phyloP scores from a whole-genome alignment of 805 yeast genomes.

The Cyberlindnera euphorbiiphila region DNA sequence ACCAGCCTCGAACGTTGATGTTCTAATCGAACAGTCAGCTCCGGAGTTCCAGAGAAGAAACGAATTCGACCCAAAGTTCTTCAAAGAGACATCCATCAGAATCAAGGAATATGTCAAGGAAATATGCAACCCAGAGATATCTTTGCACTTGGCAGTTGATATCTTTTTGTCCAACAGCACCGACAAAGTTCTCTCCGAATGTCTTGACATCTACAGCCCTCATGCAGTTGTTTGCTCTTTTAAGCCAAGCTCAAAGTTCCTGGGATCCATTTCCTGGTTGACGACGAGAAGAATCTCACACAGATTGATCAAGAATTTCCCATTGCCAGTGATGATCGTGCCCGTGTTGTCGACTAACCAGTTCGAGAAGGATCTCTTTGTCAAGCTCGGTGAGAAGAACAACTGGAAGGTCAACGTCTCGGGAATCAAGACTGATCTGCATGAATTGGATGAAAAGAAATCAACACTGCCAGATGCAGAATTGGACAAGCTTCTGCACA shows the following conservation, averaged over 20 bases:
- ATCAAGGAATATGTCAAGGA: conserved; percentile 38
- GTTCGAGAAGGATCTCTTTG: conserved; percentile 46
- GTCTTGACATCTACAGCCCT: conserved; percentile 60
- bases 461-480: conserved; percentile 5
- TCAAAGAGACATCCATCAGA: conserved; percentile 3
- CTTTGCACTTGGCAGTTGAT: conserved; percentile 56
- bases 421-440: conserved; percentile 11
- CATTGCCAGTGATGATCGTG: conserved; percentile 63
- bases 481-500: conserved; percentile 4
- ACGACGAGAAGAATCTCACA: conserved; percentile 59
- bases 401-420: conserved; percentile 5
- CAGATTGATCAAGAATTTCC: conserved; percentile 57
- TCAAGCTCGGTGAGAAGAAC: conserved; percentile 26
- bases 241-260: conserved; percentile 40
- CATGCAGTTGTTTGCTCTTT: conserved; percentile 53
- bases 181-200: conserved; percentile 52
- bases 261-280: conserved; percentile 53
- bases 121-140: conserved; percentile 16
- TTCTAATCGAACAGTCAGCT: neutral
- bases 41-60: neutral
- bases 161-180: conserved; percentile 52
- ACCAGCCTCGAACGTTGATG: conserved; percentile 17
- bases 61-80: conserved; percentile 5
- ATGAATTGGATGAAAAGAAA: conserved; percentile 10
- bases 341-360: conserved; percentile 55